Evolutionary conservation across 768 basidiomycete species (phyloP), one percentile per base, ranked within the genome.

Genomic region (Suillus bovinus): DNA sequence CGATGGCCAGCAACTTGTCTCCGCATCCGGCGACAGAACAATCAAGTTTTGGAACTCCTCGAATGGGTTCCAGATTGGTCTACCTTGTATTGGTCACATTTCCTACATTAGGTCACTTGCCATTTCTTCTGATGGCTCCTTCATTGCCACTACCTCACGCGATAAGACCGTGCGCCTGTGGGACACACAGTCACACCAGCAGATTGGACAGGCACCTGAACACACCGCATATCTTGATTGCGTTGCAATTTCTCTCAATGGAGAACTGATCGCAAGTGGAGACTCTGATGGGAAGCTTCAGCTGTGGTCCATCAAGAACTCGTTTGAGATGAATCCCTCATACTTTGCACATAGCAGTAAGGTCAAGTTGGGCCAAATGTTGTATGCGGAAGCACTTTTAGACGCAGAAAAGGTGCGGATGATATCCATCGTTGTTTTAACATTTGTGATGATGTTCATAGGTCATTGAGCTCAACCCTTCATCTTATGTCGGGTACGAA

Each of bases 91-190:
- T n/a, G n/a, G n/a, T n/a, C n/a, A n/a, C 44, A 46, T 13, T 33
- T 33, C 9, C 33, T 10, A 10, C 33, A 33, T 33, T 10, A 9
- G 33, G 33, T 33, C 33, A 33, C 33, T 33, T 33, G 33, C 54
- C 20, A 31, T 29, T n/a, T 90, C 92, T 1, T 77, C 77, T 60
- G 89, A 94, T 69, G 86, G 86, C 22, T 81, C 86, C 59, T 88
- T 86, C 72, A 71, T 96, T 41, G 93, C 93, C 0, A 91, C 91
- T 49, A 93, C 33, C 8, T 33, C 91, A 1, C 93, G 95, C 73
- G 94, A 96, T 75, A 87, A 88, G 67, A 90, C 89, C 1, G 84
- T 94, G 61, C 80, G 86, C 31, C 83, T 94, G 64, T 94, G 92
- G 93, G 86, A 84, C 39, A 39, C 59, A 14, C 22, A 6, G 20